phyloP scores from a whole-genome alignment of 2,329 filamentous ascomycete species.

The Epichloe glyceriae region DNA sequence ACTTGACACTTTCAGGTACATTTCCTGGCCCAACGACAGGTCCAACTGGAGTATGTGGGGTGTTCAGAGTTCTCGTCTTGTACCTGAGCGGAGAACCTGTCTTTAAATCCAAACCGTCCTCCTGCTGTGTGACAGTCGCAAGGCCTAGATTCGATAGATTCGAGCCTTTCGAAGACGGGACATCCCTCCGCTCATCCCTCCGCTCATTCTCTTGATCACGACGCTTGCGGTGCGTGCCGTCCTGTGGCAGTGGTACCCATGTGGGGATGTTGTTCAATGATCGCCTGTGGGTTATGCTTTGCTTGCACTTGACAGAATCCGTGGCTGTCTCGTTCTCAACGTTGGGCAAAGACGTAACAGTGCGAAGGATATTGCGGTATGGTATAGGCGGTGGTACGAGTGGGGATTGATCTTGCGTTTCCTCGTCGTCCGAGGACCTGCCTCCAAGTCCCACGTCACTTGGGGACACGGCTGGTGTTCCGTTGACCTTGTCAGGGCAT shows the following conservation, averaged over 20 bases:
- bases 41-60: slow-evolving; percentile 1
- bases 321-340: not conserved
- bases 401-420: not conserved
- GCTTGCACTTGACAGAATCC: not conserved
- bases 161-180: slow-evolving; percentile 15
- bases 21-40: not conserved
- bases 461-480: not conserved
- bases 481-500: not conserved
- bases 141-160: slow-evolving; percentile 20
- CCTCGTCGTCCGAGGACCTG: not conserved
- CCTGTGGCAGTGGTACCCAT: slow-evolving; percentile 6
- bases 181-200: slow-evolving; percentile 9
- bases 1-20: not conserved
- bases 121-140: slow-evolving; percentile 9
- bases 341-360: not conserved
- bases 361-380: slow-evolving; percentile 1
- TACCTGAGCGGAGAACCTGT: slow-evolving; percentile 11
- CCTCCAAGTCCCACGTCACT: not conserved
- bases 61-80: not conserved
- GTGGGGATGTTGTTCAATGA: slow-evolving; percentile 14
- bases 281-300: slow-evolving; percentile 11
- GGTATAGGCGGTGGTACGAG: not conserved
- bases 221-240: slow-evolving; percentile 12
- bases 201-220: slow-evolving; percentile 10
- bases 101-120: slow-evolving; percentile 10